These are phyloP conservation scores for Cucumis cinereus DNA, from an alignment of 306 rosid species.

Conservation along the genomic window DNA sequence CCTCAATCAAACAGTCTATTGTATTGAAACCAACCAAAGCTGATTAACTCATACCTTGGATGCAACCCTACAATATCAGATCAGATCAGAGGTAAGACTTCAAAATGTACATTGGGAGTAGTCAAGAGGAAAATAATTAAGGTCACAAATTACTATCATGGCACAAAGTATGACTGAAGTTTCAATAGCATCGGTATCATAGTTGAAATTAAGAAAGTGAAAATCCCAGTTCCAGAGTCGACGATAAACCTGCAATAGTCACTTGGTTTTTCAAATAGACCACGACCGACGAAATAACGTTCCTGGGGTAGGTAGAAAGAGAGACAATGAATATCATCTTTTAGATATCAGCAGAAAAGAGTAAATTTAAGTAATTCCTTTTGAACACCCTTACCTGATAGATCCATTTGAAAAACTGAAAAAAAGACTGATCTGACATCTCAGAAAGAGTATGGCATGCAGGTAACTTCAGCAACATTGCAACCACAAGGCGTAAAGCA, in stretches of 20 bases:
- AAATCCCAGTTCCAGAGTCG: background rate
- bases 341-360: background rate
- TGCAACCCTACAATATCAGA: background rate
- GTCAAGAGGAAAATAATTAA: background rate
- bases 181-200: background rate
- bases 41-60: background rate
- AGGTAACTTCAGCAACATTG: constrained; percentile 59
- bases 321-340: constrained; percentile 4
- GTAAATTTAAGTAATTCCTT: background rate
- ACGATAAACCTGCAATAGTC: constrained; percentile 74
- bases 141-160: background rate
- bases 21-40: background rate
- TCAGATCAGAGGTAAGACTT: background rate
- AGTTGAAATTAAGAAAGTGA: background rate
- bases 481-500: constrained; percentile 46
- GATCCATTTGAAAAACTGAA: constrained; percentile 97
- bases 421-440: constrained; percentile 82
- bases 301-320: constrained; percentile 45
- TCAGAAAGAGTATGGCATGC: constrained; percentile 78
- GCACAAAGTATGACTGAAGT: background rate
- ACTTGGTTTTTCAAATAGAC: constrained; percentile 71
- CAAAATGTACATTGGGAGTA: background rate
- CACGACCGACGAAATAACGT: constrained; percentile 90
- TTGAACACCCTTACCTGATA: constrained; percentile 44
- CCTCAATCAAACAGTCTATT: background rate